Conservation (phyloP, 805 yeast genomes). For the Candida ulmi region DNA sequence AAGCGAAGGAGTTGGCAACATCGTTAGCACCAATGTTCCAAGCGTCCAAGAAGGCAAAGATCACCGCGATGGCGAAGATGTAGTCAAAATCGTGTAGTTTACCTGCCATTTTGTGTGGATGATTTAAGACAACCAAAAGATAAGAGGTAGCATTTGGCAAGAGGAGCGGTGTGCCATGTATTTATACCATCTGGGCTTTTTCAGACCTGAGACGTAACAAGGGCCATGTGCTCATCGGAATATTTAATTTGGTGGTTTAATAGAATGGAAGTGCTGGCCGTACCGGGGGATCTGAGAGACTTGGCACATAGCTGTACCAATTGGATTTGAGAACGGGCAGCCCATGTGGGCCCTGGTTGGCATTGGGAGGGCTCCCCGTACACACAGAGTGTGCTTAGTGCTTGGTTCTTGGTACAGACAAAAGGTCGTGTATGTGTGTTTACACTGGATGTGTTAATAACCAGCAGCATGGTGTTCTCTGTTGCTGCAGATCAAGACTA, state of each 20-base stretch:
- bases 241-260: too few species aligned
- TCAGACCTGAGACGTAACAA: not conserved
- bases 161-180: too few species aligned
- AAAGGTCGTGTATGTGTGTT: too few species aligned
- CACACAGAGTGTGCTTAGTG: too few species aligned
- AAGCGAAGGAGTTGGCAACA: slow-evolving; percentile 76
- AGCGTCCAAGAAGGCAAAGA: slow-evolving; percentile 73
- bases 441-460: too few species aligned
- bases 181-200: not conserved
- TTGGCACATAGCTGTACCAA: not conserved
- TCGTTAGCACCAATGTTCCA: slow-evolving; percentile 81
- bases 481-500: too few species aligned
- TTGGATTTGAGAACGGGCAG: not conserved
- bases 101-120: slow-evolving; percentile 1
- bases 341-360: not conserved
- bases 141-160: too few species aligned
- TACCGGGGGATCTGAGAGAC: not conserved
- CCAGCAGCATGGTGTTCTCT: too few species aligned
- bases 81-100: slow-evolving; percentile 47
- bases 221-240: too few species aligned
- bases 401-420: too few species aligned
- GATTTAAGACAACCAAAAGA: not conserved
- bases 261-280: too few species aligned
- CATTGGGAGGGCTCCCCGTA: too few species aligned
- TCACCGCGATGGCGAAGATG: slow-evolving; percentile 60